These are phyloP conservation scores for Caryopteris hybrid DNA, from an alignment of 305 asterid genomes.

Conservation along the genomic window DNA sequence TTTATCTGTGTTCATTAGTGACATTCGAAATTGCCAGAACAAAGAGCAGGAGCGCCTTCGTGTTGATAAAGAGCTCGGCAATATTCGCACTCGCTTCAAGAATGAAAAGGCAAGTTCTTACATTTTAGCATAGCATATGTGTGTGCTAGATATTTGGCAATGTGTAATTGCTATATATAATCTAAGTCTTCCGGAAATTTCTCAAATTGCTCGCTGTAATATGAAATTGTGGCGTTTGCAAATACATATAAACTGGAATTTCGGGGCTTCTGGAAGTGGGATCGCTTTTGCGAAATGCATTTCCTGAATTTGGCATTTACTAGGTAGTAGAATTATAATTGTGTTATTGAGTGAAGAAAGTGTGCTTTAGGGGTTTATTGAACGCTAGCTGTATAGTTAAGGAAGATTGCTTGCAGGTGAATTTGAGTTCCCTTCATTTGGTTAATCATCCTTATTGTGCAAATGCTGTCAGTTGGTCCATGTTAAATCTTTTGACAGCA, in stretches of 20 bases:
- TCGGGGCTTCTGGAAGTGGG: constrained; percentile 10
- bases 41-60: constrained; percentile 98
- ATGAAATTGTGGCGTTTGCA: constrained; percentile 11
- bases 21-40: constrained; percentile 93
- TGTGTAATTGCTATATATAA: background rate
- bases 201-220: background rate
- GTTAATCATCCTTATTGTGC: background rate
- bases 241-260: constrained; percentile 19
- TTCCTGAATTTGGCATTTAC: constrained; percentile 15
- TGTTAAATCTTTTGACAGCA: background rate
- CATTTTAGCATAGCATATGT: background rate
- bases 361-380: constrained; percentile 21
- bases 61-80: constrained; percentile 98
- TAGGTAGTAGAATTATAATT: background rate
- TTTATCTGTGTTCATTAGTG: constrained; percentile 73
- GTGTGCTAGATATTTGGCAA: background rate
- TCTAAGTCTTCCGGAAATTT: constrained; percentile 2
- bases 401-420: constrained; percentile 9
- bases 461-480: background rate
- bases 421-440: background rate
- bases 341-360: constrained; percentile 8
- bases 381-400: background rate
- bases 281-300: background rate
- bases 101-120: constrained; percentile 68
- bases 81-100: constrained; percentile 92